Evolutionary conservation across 805 yeast species (phyloP).

Genomic region (Pichia cephalocereana): DNA sequence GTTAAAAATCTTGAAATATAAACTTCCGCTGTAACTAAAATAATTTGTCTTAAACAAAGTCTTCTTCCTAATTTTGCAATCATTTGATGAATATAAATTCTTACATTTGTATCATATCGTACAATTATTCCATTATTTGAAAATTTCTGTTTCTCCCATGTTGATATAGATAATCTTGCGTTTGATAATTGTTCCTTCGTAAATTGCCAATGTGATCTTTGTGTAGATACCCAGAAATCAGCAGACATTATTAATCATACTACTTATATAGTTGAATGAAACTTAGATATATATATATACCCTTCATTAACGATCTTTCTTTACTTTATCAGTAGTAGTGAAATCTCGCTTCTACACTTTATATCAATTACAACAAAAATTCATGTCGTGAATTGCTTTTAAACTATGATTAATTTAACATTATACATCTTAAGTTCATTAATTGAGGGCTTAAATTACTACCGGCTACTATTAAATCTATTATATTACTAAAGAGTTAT

Average conservation of each 20-base stretch:
- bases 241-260: slow-evolving; percentile 48
- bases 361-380: neutral
- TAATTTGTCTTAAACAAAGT: slow-evolving; percentile 69
- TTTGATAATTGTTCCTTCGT: slow-evolving; percentile 45
- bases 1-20: slow-evolving; percentile 73
- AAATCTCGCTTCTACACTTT: too few species aligned
- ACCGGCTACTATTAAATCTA: too few species aligned
- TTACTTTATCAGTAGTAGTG: too few species aligned
- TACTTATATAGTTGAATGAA: too few species aligned
- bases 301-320: too few species aligned
- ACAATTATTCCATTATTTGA: slow-evolving; percentile 1
- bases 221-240: slow-evolving; percentile 82
- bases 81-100: slow-evolving; percentile 72
- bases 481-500: too few species aligned
- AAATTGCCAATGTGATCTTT: slow-evolving; percentile 73
- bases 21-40: slow-evolving; percentile 82
- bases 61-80: slow-evolving; percentile 72
- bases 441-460: too few species aligned
- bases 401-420: too few species aligned
- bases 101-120: slow-evolving; percentile 49
- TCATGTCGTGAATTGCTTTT: too few species aligned
- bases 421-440: too few species aligned
- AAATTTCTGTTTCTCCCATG: slow-evolving; percentile 19
- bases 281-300: too few species aligned
- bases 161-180: neutral